Conservation (phyloP, 2,329 filamentous ascomycete genomes). For the Colletotrichum destructivum region DNA sequence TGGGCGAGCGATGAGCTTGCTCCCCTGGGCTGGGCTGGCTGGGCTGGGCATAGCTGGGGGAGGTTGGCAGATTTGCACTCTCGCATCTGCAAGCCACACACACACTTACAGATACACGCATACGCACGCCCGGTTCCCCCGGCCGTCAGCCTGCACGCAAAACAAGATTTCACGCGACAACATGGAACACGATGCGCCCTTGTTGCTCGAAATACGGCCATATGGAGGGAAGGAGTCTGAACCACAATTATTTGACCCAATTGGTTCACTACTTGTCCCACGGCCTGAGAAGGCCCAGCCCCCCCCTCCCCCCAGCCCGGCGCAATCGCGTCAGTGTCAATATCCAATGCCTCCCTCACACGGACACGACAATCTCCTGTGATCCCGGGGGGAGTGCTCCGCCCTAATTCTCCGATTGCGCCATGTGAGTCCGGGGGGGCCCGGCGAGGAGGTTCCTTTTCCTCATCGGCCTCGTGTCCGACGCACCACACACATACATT, state of each 20-base stretch:
- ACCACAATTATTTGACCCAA: too few relatives aligned
- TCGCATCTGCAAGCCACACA: conserved; percentile 42
- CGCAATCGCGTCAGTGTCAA: conserved; percentile 11
- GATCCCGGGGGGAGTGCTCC: conserved; percentile 2
- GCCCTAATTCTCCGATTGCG: conserved; percentile 40
- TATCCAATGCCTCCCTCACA: background rate
- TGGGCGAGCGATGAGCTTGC: conserved; percentile 8
- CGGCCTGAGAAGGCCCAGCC: too few relatives aligned
- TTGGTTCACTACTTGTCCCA: too few relatives aligned
- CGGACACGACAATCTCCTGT: conserved; percentile 21
- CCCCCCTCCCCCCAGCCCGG: background rate
- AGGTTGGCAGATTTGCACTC: conserved; percentile 36
- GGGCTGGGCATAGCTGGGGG: background rate
- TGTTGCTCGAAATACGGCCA: conserved; percentile 18
- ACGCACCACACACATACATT: background rate
- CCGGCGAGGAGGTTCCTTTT: background rate
- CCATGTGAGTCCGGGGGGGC: conserved; percentile 16
- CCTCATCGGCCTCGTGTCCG: conserved; percentile 10
- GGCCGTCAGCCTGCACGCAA: conserved; percentile 39
- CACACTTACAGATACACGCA: too few relatives aligned
- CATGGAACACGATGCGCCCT: conserved; percentile 16
- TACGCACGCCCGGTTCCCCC: conserved; percentile 33
- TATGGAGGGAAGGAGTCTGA: background rate
- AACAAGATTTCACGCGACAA: conserved; percentile 41
- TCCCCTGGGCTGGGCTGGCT: too few relatives aligned